Conservation (phyloP, 257 asterid species). For the Solanum paucissectum region DNA sequence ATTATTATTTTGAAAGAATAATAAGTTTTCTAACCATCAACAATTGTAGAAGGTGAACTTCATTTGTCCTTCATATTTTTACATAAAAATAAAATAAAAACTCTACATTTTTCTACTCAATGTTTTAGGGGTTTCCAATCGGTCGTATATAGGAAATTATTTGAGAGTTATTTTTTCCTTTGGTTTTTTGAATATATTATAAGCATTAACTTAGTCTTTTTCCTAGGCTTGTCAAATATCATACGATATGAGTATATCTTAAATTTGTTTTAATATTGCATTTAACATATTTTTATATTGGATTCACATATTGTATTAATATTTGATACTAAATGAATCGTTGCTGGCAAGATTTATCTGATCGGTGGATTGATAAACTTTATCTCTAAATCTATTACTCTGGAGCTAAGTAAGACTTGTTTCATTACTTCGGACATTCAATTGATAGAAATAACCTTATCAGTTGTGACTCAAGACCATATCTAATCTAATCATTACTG, state of each 20-base stretch:
- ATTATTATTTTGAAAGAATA: background rate
- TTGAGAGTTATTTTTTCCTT: background rate
- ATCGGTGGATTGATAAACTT: background rate
- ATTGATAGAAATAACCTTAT: background rate
- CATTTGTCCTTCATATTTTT: background rate
- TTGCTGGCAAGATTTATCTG: background rate
- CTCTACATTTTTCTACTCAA: background rate
- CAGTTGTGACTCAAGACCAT: background rate
- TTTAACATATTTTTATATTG: background rate
- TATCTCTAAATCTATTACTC: background rate
- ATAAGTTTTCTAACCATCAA: background rate
- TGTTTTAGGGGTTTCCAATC: background rate
- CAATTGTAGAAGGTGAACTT: background rate
- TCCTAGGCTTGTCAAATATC: background rate
- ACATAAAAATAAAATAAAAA: too few species aligned
- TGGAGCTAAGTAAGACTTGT: background rate
- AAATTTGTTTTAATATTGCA: background rate
- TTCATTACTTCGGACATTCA: background rate
- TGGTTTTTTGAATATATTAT: background rate
- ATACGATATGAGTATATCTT: too few species aligned
- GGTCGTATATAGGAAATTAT: background rate
- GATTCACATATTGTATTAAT: background rate
- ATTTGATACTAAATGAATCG: background rate
- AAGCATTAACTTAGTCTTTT: background rate
- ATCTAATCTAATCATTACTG: background rate